A percentile compares a stretch with the other conserved stretches of the same genome.
Conservation (phyloP, 768 basidiomycete species). For the Collybia sordida region DNA sequence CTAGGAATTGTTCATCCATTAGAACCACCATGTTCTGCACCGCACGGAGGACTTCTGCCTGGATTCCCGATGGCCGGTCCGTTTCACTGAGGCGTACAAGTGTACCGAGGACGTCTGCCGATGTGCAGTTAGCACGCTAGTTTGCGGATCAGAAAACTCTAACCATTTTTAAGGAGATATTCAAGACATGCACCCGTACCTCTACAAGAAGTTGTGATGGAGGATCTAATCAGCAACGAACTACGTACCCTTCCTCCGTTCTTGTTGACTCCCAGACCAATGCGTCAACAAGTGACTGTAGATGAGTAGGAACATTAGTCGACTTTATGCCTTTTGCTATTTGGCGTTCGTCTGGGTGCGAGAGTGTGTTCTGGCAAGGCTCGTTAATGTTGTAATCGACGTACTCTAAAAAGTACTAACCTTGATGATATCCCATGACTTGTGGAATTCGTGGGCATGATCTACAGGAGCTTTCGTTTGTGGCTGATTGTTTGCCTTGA, state of each 20-base stretch:
- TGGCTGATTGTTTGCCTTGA: constrained; percentile 45
- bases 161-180: constrained; percentile 87
- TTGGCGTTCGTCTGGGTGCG: constrained; percentile 88
- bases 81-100: constrained; percentile 85
- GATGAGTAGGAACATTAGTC: constrained; percentile 76
- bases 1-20: constrained; percentile 90
- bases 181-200: constrained; percentile 89
- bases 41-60: constrained; percentile 82
- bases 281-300: constrained; percentile 81
- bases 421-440: constrained; percentile 75
- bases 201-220: constrained; percentile 37
- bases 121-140: neutral
- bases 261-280: constrained; percentile 84
- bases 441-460: constrained; percentile 70
- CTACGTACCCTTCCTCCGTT: constrained; percentile 82
- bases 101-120: constrained; percentile 73
- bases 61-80: constrained; percentile 87
- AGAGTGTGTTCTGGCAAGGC: constrained; percentile 66
- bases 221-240: constrained; percentile 4
- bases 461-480: constrained; percentile 56
- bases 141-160: constrained; percentile 11
- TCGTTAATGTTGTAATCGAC: constrained; percentile 9
- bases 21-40: constrained; percentile 91
- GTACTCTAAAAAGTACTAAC: constrained; percentile 31
- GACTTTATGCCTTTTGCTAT: constrained; percentile 75